Base-by-base conservation (phyloP, 495 filamentous ascomycete species). In the Achaetomiella virescens region DNA sequence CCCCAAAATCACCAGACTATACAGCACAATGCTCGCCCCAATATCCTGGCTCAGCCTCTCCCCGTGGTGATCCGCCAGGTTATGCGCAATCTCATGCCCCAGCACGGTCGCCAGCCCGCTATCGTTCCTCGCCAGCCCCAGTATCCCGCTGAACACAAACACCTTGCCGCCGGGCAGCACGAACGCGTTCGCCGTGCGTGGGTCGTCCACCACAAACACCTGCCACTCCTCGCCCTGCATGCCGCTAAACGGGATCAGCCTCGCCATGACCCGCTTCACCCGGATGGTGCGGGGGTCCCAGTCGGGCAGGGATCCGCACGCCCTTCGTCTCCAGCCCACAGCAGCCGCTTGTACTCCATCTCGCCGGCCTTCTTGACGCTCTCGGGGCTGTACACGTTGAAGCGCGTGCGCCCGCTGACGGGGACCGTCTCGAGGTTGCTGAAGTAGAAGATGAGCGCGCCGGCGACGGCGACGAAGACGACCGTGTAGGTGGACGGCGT, bases 81-180 rank as follows among this genome's bases (percentile, higher is more conserved):
- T 88, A 65, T 97, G 92, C n/a, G 90, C 89, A 55, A 97, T 95
- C 73, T 97, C 92, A 67, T 97, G 92, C 6, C 89, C 89, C 8
- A 97, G 72, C 22, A 97, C 87, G 3, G 90, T 82, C 14, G 92
- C 92, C 17, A 97, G 71, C 0, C 86, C 88, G 60, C 88, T 80
- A 33, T 95, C 88, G 48, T 77, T 81, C 40, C 73, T 52, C 44
- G 87, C 88, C 15, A 96, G 74, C 2, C 82, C 81, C 42, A 97
- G 63, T 18, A 97, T 87, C 18, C 92, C 87, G 35, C 82, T 88
- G 60, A 87, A 95, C 6, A 97, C 91, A 62, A 97, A 96, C 17
- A 97, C 91, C 62, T 95, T 95, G 2, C 91, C 91, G 66, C 89
- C 90, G 3, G 92, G 92, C 37, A 96, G 75, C 0, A 97, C 92